Evolutionary conservation across 2,329 filamentous ascomycete genomes (phyloP).

Genomic region (Aureobasidium sp.): DNA sequence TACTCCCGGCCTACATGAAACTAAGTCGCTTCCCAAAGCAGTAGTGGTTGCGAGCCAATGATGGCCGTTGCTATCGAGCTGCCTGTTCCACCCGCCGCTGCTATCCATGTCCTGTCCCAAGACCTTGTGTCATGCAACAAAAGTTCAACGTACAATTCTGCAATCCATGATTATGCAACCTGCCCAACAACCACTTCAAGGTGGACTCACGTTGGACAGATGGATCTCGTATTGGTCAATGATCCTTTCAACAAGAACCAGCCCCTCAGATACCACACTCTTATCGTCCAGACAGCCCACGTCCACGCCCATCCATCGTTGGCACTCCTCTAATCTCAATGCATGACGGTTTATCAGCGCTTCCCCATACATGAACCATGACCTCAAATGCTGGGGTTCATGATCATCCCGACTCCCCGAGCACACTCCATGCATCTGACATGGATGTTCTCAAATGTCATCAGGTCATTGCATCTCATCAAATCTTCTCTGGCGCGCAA

Average conservation of each 20-base stretch:
- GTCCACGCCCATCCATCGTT: background rate
- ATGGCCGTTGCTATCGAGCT: constrained; percentile 5
- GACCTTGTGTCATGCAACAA: constrained; percentile 2
- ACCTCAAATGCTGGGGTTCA: background rate
- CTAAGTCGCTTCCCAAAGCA: background rate
- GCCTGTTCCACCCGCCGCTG: background rate
- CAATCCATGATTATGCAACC: background rate
- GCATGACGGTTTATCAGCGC: constrained; percentile 8
- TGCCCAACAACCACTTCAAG: background rate
- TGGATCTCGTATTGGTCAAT: background rate
- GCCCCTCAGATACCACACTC: background rate
- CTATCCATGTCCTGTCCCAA: background rate
- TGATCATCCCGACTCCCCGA: background rate
- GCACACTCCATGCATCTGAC: background rate
- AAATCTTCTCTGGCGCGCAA: background rate
- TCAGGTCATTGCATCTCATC: background rate
- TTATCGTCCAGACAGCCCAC: background rate
- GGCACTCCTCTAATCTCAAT: background rate
- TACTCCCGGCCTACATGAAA: constrained; percentile 7
- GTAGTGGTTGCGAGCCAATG: constrained; percentile 7
- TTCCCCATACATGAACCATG: background rate
- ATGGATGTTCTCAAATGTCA: background rate
- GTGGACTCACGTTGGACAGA: background rate
- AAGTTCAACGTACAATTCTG: background rate
- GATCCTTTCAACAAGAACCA: constrained; percentile 1